Conservation (phyloP, 2,329 filamentous ascomycete species). For the Colletotrichum orbiculare region DNA sequence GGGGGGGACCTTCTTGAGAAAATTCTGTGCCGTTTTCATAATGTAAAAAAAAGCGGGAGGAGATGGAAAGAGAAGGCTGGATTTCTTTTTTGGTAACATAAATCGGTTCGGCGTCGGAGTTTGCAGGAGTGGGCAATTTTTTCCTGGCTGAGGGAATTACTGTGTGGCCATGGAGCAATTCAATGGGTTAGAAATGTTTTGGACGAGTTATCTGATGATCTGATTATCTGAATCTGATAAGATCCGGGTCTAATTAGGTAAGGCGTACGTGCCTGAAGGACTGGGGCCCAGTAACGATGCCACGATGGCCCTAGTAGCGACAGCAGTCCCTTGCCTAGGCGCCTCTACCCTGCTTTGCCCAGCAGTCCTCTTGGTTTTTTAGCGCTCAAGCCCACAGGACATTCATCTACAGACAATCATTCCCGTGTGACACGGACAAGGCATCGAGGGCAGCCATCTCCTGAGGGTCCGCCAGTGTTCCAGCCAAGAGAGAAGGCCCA, state of each 20-base stretch:
- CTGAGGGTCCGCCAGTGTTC: too few species aligned
- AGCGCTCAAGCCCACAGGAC: conserved; percentile 21
- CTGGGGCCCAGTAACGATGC: conserved; percentile 24
- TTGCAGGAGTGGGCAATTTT: conserved; percentile 15
- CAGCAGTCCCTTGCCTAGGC: conserved; percentile 1
- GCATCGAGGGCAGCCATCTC: too few species aligned
- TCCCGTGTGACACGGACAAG: neutral
- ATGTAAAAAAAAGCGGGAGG: too few species aligned
- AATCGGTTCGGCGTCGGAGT: neutral
- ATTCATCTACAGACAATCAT: conserved; percentile 21
- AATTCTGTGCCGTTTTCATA: too few species aligned
- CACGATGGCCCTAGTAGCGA: conserved; percentile 20
- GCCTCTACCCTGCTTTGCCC: conserved; percentile 12
- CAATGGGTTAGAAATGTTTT: neutral
- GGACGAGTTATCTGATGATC: conserved; percentile 39
- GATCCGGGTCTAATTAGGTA: conserved; percentile 34
- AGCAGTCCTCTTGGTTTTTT: neutral
- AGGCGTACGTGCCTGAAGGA: conserved; percentile 29
- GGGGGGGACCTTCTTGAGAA: too few species aligned
- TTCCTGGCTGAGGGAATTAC: conserved; percentile 7
- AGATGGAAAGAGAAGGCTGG: too few species aligned
- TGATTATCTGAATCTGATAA: conserved; percentile 39
- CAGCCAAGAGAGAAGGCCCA: too few species aligned
- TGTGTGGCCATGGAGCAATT: neutral
- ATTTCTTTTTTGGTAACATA: too few species aligned